phyloP scores from a whole-genome alignment of 768 basidiomycete species.

The Phanerodontia chrysosporium region DNA sequence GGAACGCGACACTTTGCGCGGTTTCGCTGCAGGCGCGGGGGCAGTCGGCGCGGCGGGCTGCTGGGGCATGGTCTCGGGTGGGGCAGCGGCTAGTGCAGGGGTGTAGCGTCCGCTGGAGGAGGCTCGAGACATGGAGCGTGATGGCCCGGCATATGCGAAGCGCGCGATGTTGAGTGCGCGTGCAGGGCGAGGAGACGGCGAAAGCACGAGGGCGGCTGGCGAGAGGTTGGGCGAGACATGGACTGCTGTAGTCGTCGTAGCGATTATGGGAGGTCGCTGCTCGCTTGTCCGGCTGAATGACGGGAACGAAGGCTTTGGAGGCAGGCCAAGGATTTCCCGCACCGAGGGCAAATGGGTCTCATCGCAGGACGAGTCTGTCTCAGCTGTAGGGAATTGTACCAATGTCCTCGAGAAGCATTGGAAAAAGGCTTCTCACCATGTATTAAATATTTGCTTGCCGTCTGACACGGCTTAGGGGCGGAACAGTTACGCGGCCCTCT shows the following conservation, averaged over 20 bases:
- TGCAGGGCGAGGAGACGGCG: slow-evolving; percentile 19
- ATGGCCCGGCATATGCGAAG: slow-evolving; percentile 33
- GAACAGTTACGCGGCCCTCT: background rate
- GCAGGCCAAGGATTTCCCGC: slow-evolving; percentile 9
- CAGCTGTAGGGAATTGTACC: no score
- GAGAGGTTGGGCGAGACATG: background rate
- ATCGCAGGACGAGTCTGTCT: background rate
- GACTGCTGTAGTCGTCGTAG: background rate
- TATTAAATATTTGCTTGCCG: no score
- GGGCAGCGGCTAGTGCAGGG: no score
- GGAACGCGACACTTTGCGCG: background rate
- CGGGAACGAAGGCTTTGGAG: background rate
- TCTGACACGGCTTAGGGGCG: background rate
- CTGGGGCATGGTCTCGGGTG: no score
- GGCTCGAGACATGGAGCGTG: slow-evolving; percentile 6
- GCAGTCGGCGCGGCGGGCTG: background rate
- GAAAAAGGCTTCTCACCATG: no score
- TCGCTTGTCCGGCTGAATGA: no score
- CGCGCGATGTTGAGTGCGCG: slow-evolving; percentile 23
- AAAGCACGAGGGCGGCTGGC: slow-evolving; percentile 1
- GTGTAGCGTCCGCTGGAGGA: no score
- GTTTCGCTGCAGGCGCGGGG: background rate
- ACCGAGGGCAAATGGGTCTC: slow-evolving; percentile 9
- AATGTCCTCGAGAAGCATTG: no score
- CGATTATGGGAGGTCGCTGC: background rate